Conservation (phyloP, 2,329 filamentous ascomycete species). For the Cercospora zeina region DNA sequence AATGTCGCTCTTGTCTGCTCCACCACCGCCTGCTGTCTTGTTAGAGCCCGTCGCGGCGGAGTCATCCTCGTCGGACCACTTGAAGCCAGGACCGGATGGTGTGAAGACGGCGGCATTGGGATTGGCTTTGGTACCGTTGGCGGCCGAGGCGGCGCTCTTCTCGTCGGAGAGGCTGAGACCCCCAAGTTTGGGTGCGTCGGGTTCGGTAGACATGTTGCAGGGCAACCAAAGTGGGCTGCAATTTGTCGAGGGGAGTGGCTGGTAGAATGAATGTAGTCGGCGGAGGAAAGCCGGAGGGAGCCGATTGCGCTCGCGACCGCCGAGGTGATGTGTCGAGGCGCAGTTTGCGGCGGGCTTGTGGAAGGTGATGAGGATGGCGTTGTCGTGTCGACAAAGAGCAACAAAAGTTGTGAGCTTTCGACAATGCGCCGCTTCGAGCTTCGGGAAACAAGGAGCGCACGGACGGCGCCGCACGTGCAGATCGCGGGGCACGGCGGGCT, state of each 20-base stretch:
- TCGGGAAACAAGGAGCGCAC: slow-evolving; percentile 1
- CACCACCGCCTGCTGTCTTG: slow-evolving; percentile 21
- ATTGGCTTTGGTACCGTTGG: slow-evolving; percentile 29
- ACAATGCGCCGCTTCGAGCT: slow-evolving; percentile 5
- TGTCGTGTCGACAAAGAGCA: background rate
- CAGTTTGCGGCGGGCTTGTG: background rate
- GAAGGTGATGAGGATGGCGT: background rate
- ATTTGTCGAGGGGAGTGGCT: background rate
- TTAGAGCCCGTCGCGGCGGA: slow-evolving; percentile 27
- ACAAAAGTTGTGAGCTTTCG: slow-evolving; percentile 7
- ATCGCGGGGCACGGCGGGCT: slow-evolving; percentile 7
- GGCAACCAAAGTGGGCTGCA: background rate
- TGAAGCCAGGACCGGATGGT: slow-evolving; percentile 31
- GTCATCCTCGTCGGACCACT: slow-evolving; percentile 41
- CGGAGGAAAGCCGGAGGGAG: background rate
- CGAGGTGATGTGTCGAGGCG: background rate
- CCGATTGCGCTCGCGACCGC: background rate
- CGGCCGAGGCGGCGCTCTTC: slow-evolving; percentile 1
- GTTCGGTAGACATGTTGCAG: slow-evolving; percentile 28
- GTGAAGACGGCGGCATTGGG: slow-evolving; percentile 20
- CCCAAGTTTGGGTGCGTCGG: slow-evolving; percentile 28
- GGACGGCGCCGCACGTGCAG: slow-evolving; percentile 7
- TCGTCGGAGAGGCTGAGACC: slow-evolving; percentile 32
- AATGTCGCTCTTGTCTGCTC: slow-evolving; percentile 22
- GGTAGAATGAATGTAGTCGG: background rate